These are phyloP conservation scores for Plectosphaerella cucumerina DNA, from an alignment of 2,329 filamentous ascomycete species.

Conservation along the genomic window DNA sequence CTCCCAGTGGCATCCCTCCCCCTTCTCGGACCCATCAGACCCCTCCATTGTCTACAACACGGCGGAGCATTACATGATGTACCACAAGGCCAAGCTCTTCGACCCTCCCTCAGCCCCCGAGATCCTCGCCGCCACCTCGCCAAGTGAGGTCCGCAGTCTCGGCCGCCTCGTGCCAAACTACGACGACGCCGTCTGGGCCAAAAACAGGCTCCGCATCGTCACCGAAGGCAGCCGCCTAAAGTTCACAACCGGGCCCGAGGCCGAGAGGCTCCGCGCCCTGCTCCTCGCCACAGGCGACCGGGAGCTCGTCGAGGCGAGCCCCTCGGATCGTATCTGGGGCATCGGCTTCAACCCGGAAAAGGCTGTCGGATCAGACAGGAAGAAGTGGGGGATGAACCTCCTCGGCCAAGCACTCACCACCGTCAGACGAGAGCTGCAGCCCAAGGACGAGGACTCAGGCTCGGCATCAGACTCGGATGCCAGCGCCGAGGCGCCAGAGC, in stretches of 20 bases:
- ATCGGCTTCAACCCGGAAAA: slow-evolving; percentile 52
- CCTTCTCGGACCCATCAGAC: slow-evolving; percentile 38
- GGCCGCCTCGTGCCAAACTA: slow-evolving; percentile 54
- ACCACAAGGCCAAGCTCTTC: slow-evolving; percentile 48
- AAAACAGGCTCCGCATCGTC: slow-evolving; percentile 49
- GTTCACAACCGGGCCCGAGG: slow-evolving; percentile 44
- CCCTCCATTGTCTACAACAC: slow-evolving; percentile 37
- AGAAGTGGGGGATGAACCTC: slow-evolving; percentile 60
- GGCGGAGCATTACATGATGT: slow-evolving; percentile 55
- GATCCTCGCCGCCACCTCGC: slow-evolving; percentile 43
- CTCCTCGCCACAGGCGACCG: slow-evolving; percentile 55
- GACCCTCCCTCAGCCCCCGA: slow-evolving; percentile 33
- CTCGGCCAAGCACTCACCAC: slow-evolving; percentile 59
- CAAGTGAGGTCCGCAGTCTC: slow-evolving; percentile 45
- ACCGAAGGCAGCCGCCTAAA: slow-evolving; percentile 54
- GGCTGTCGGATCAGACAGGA: slow-evolving; percentile 38
- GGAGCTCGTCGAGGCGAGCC: slow-evolving; percentile 59
- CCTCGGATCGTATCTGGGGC: slow-evolving; percentile 62
- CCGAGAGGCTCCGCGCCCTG: slow-evolving; percentile 36
- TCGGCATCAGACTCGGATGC: no score
- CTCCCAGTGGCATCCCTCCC: slow-evolving; percentile 57
- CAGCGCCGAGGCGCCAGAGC: no score
- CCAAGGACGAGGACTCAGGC: slow-evolving; percentile 20
- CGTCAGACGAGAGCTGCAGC: slow-evolving; percentile 47
- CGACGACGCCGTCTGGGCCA: slow-evolving; percentile 44